Percentiles rank a stretch among this genome's conserved stretches.
Conservation (phyloP, 2,329 filamentous ascomycete genomes). For the Trichoderma guizhouense region DNA sequence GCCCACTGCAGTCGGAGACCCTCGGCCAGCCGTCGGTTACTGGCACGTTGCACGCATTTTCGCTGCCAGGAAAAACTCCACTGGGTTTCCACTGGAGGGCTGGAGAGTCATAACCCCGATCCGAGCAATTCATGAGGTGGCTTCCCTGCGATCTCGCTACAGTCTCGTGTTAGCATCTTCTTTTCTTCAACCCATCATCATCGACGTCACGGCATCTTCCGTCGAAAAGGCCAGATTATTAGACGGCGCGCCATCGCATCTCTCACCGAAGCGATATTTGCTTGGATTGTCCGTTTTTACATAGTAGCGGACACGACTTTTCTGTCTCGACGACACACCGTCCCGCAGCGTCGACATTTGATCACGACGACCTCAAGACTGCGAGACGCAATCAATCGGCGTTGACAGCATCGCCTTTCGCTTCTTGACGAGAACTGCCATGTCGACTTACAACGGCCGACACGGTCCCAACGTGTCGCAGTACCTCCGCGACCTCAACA, state of each 20-base stretch:
- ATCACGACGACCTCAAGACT: background rate
- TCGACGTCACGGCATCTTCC: background rate
- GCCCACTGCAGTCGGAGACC: conserved; percentile 8
- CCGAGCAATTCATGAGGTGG: background rate
- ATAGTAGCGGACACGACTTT: background rate
- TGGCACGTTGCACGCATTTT: conserved; percentile 13
- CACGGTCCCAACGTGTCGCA: conserved; percentile 84
- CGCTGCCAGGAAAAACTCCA: conserved; percentile 5
- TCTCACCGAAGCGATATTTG: background rate
- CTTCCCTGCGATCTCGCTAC: conserved; percentile 6
- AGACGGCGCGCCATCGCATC: background rate
- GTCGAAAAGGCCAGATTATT: background rate
- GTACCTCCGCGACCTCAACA: conserved; percentile 84
- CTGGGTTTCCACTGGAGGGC: background rate
- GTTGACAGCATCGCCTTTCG: background rate
- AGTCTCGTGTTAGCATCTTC: background rate
- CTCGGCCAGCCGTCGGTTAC: conserved; percentile 15
- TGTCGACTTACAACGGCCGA: conserved; percentile 74
- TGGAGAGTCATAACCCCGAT: conserved; percentile 18
- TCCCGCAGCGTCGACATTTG: background rate
- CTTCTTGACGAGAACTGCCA: conserved; percentile 32
- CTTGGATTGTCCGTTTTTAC: background rate
- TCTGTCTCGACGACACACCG: background rate
- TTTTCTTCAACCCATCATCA: background rate
- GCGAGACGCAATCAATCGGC: background rate